Evolutionary conservation across 176 grass and related monocot species (phyloP), one percentile per base, ranked within the genome.

Genomic region (Aechmea fasciata): DNA sequence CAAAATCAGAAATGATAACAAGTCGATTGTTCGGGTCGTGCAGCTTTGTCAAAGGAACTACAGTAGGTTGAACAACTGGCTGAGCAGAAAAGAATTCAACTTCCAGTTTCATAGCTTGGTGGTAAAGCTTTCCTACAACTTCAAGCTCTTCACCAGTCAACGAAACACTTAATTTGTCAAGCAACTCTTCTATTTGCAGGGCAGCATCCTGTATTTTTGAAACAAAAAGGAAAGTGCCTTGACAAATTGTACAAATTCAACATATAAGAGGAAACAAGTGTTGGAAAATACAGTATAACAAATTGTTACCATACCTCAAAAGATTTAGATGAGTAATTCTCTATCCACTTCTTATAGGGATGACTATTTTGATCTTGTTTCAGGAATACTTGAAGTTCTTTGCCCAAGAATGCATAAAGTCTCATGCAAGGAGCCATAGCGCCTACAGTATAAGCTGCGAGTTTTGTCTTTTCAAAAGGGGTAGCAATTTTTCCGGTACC

Each of bases 401-500:
- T 92, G 63, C 87, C 94, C 48, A 99, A 78, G 77, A 85, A 81
- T 17, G 94, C 94, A 90, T 92, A 92, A 67, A 99, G 87, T 63
- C 89, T 91, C 89, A 88, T 90, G 89, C 84, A 92, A 77, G 94
- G 89, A 28, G 89, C 73, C 80, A 99, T 93, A 13, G 94, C 94
- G 29, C 94, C 89, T 68, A 99, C 84, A 69, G 87, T 88, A 63
- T 99, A 99, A n/a, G 94, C 89, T 73, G 94, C 87, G 79, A 99
- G 83, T 85, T 91, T 99, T 63, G 89, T 99, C 82, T 90, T 99
- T 83, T 99, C 94, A 48, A 99, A 99, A 72, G 94, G 89, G 28
- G 94, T 99, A 47, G 74, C 94, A 79, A 99, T 99, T 85, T 83
- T 90, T 54, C 85, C 76, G 72, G 89, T 83, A 69, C 75, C 87